phyloP scores from a whole-genome alignment of 495 filamentous ascomycete species.

The Corynascus novoguineensis region DNA sequence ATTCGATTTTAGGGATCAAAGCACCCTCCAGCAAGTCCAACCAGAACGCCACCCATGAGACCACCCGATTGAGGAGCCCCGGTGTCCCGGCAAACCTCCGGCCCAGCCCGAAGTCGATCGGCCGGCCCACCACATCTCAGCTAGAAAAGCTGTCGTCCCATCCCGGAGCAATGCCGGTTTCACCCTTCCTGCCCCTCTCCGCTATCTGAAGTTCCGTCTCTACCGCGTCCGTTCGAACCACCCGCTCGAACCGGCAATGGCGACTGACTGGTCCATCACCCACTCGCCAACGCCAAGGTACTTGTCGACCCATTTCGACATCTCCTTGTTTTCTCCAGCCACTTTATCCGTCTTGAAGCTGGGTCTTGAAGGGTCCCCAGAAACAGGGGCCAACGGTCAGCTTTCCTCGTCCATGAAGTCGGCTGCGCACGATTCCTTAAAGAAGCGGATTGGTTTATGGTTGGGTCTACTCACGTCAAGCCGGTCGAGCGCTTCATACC shows the following conservation, averaged over 20 bases:
- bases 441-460: not conserved
- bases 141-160: not conserved
- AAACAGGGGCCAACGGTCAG: constrained; percentile 23
- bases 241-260: constrained; percentile 75
- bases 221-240: constrained; percentile 87
- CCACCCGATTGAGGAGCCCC: not conserved
- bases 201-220: constrained; percentile 38
- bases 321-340: constrained; percentile 68
- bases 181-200: constrained; percentile 44
- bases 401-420: constrained; percentile 6
- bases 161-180: not conserved
- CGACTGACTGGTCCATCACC: constrained; percentile 96
- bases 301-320: constrained; percentile 87
- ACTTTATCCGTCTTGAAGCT: constrained; percentile 86
- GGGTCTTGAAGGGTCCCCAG: constrained; percentile 50
- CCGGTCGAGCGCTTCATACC: constrained; percentile 95
- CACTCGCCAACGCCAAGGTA: constrained; percentile 95
- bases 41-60: constrained; percentile 18
- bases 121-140: constrained; percentile 1
- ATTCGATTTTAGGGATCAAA: constrained; percentile 3
- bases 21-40: constrained; percentile 7
- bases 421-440: not conserved
- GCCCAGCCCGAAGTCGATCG: constrained; percentile 10
- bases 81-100: not conserved
- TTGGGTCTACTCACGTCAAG: constrained; percentile 71